A percentile compares a stretch with the other conserved stretches of the same genome.
phyloP scores from a whole-genome alignment of 2,329 filamentous ascomycete genomes.

The Diplodia scrobiculata region DNA sequence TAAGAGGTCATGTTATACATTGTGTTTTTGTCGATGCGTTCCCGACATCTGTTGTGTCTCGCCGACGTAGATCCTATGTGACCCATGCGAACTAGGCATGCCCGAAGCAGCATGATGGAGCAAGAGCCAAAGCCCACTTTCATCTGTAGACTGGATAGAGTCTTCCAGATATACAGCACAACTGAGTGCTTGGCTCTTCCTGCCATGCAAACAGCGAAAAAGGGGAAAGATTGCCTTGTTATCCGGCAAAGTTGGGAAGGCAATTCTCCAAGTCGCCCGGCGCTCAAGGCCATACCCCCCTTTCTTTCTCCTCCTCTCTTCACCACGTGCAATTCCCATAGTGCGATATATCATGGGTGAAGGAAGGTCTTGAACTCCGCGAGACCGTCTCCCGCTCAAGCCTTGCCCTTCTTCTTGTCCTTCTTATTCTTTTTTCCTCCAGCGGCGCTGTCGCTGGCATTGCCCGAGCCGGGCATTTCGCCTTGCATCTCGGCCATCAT shows the following conservation, averaged over 20 bases:
- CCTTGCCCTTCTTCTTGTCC: constrained; percentile 42
- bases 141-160: neutral
- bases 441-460: constrained; percentile 35
- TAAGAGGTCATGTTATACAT: neutral
- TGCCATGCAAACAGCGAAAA: neutral
- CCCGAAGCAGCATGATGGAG: neutral
- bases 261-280: neutral
- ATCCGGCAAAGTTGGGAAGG: neutral
- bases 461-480: constrained; percentile 38
- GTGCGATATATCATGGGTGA: neutral
- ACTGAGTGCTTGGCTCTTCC: neutral
- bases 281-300: neutral
- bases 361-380: neutral
- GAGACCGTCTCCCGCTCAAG: constrained; percentile 8
- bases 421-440: constrained; percentile 41
- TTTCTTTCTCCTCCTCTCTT: neutral
- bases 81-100: neutral
- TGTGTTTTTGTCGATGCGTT: constrained; percentile 13
- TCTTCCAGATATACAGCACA: neutral
- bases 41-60: constrained; percentile 21
- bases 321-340: neutral
- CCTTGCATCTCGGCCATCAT: constrained; percentile 92
- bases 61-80: constrained; percentile 8
- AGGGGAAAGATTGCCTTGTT: neutral
- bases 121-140: neutral